These are phyloP conservation scores for Saccharomyces hybrid DNA, from an alignment of 1,139 yeast genomes.

Conservation along the genomic window DNA sequence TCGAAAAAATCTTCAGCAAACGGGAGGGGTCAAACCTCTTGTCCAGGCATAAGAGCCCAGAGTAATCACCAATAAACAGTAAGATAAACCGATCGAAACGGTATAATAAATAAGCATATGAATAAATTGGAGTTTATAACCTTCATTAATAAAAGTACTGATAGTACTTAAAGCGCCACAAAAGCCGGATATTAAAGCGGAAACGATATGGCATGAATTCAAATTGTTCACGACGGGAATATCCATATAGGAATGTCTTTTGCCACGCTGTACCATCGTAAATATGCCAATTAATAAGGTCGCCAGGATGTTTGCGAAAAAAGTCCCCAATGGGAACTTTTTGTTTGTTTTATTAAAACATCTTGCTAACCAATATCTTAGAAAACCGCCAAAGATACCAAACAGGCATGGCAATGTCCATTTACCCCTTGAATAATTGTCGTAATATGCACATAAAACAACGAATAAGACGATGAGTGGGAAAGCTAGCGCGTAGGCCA, in stretches of 20 bases:
- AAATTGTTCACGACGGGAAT: conserved; percentile 31
- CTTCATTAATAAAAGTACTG: not conserved
- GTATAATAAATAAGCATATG: not conserved
- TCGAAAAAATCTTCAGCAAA: not conserved
- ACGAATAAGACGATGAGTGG: conserved; percentile 24
- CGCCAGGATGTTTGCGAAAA: conserved; percentile 56
- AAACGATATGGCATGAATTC: conserved; percentile 44
- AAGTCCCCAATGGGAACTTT: conserved; percentile 68
- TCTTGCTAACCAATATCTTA: conserved; percentile 49
- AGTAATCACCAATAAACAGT: not conserved
- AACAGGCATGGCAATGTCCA: conserved; percentile 30
- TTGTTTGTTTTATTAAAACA: conserved; percentile 37
- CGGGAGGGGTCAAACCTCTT: not conserved
- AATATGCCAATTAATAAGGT: conserved; percentile 50
- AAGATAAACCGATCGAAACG: not conserved
- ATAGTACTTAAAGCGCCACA: not conserved
- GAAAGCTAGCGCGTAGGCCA: conserved; percentile 11
- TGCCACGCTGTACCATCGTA: conserved; percentile 45
- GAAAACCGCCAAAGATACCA: conserved; percentile 29
- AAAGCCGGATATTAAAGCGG: conserved; percentile 32
- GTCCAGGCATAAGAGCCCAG: not conserved
- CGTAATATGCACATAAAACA: conserved; percentile 25
- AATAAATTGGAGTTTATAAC: not conserved
- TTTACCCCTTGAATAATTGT: conserved; percentile 20
- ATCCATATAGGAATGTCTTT: conserved; percentile 11